These are phyloP conservation scores for Lipomyces spencermartinsiae DNA, from an alignment of 805 yeast species.

Conservation along the genomic window DNA sequence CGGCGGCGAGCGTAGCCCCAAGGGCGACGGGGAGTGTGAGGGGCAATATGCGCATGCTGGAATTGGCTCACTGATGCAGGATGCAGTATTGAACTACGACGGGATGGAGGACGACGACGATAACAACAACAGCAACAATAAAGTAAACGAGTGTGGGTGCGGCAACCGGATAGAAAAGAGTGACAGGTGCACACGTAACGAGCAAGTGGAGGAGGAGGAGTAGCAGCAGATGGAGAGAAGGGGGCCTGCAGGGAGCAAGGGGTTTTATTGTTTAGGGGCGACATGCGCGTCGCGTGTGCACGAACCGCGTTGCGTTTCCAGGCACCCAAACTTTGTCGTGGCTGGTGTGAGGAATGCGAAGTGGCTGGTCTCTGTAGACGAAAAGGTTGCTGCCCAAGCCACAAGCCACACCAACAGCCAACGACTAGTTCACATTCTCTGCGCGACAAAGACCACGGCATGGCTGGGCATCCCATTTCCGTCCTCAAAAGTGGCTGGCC, in stretches of 20 bases:
- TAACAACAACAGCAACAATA: neutral
- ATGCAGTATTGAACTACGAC: neutral
- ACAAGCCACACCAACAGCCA: too few species aligned
- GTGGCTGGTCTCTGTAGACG: too few species aligned
- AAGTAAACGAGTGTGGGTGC: neutral
- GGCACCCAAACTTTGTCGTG: neutral
- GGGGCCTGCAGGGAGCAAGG: conserved; percentile 3
- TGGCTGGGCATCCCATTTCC: too few species aligned
- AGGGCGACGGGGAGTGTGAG: conserved; percentile 13
- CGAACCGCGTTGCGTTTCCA: neutral
- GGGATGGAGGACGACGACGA: neutral
- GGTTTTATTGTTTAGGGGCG: neutral
- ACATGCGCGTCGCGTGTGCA: neutral
- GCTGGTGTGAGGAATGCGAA: neutral
- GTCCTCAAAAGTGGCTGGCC: too few species aligned
- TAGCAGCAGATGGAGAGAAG: neutral
- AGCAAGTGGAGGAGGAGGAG: neutral
- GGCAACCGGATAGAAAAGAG: conserved; percentile 28
- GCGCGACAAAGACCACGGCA: too few species aligned
- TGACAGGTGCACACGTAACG: conserved; percentile 20
- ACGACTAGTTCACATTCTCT: too few species aligned
- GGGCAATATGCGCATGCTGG: conserved; percentile 19
- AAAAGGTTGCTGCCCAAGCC: too few species aligned
- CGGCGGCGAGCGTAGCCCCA: conserved; percentile 20
- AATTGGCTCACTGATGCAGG: neutral